Evolutionary conservation across 208 protist genomes (phyloP), one percentile per base, ranked within the genome.

Genomic region (Vickermania spadyakhi): DNA sequence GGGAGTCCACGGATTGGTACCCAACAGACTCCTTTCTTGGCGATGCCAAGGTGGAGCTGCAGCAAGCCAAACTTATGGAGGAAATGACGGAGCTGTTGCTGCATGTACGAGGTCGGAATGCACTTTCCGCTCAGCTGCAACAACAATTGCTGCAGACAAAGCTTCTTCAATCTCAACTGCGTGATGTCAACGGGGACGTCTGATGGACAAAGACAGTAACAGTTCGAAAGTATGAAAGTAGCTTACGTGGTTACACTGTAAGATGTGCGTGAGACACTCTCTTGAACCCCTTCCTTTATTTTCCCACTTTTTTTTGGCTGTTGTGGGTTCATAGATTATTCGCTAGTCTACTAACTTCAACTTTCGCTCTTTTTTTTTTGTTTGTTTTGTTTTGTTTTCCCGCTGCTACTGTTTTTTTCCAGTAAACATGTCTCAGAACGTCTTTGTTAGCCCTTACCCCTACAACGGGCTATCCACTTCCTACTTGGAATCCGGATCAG

Each of bases 31-130:
- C 56, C 13, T 7, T 70, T 18, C 85, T 76, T 45, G 64, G 74
- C 21, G 84, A 91, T 60, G 62, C 68, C 0, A 71, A 53, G 21
- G 70, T 91, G 21, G 79, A 91, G 31, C 50, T 64, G 22, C 41
- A 73, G 27, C 69, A 77, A 49, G 68, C 75, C 0, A 50, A 27
- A 1, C 53, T 91, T 29, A 73, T 82, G 60, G 56, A 67, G n/a
- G 84, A 91, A 54, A 41, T 91, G 29, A 79, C 77, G 25, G 66
- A 68, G 13, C 55, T 86, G 57, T 49, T 87, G 50, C 66, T 86
- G 21, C 60, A 69, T 18, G 60, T 86, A 2, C 60, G 78, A 0
- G 50, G 27, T 0, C 25, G 45, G 18, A 89, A 89, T 52, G 25
- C 64, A 3, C 67, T 72, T 11, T 45, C 69, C 0, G 50, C 62